These are phyloP conservation scores for Boeremia exigua DNA, from an alignment of 2,329 filamentous ascomycete genomes.

Conservation along the genomic window DNA sequence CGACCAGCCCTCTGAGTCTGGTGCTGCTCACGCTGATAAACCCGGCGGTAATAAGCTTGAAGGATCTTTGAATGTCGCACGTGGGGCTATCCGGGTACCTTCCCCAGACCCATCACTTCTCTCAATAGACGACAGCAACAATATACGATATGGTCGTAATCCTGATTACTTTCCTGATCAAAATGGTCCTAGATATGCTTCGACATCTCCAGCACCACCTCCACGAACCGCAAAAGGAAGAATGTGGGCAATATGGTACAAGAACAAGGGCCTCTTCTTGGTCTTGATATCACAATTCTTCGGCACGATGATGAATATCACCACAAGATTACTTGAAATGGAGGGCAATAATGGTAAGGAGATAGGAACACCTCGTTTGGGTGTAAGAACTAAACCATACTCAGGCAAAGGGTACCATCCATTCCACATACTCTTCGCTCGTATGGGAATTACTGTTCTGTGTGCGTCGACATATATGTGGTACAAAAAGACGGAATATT, in stretches of 20 bases:
- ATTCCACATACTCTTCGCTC: slow-evolving; percentile 76
- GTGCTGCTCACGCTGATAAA: slow-evolving; percentile 29
- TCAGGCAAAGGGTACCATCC: slow-evolving; percentile 73
- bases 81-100: slow-evolving; percentile 40
- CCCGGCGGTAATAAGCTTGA: slow-evolving; percentile 36
- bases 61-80: slow-evolving; percentile 28
- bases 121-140: slow-evolving; percentile 44
- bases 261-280: slow-evolving; percentile 74
- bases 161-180: slow-evolving; percentile 24
- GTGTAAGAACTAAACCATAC: not conserved
- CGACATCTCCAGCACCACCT: slow-evolving; percentile 32
- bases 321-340: slow-evolving; percentile 75
- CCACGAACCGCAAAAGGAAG: slow-evolving; percentile 28
- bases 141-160: slow-evolving; percentile 34
- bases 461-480: slow-evolving; percentile 76
- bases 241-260: slow-evolving; percentile 58
- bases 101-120: slow-evolving; percentile 43
- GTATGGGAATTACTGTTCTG: slow-evolving; percentile 76
- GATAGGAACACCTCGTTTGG: too few species aligned
- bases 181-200: slow-evolving; percentile 26
- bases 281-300: slow-evolving; percentile 82
- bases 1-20: slow-evolving; percentile 13
- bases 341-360: slow-evolving; percentile 63
- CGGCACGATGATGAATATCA: slow-evolving; percentile 83
- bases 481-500: slow-evolving; percentile 69